phyloP scores from a whole-genome alignment of 352 stramenopile genomes.

The Globisporangium polare region DNA sequence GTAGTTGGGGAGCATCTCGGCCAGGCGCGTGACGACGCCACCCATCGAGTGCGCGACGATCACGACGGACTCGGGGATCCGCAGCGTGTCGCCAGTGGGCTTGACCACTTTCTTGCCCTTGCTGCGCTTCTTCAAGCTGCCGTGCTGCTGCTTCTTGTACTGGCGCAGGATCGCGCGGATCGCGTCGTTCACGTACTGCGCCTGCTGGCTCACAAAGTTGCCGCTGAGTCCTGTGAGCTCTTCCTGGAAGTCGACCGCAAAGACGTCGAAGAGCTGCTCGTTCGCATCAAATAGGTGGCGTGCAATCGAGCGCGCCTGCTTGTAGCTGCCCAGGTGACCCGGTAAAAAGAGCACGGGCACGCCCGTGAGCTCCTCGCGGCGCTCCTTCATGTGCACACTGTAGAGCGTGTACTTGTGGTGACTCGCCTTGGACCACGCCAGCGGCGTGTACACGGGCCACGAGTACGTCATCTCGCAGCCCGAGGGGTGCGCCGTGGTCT shows the following conservation, averaged over 20 bases:
- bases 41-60: conserved; percentile 87
- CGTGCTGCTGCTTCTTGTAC: conserved; percentile 56
- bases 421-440: conserved; percentile 28
- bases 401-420: conserved; percentile 71
- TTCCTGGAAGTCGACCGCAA: conserved; percentile 73
- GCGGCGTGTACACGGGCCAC: conserved; percentile 70
- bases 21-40: conserved; percentile 61
- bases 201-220: conserved; percentile 61
- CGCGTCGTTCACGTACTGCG: conserved; percentile 71
- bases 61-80: conserved; percentile 52
- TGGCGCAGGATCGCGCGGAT: conserved; percentile 64
- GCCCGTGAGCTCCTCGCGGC: conserved; percentile 40
- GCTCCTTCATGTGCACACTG: conserved; percentile 64
- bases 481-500: conserved; percentile 30
- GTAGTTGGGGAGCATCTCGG: conserved; percentile 70
- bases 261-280: conserved; percentile 63
- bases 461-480: conserved; percentile 86
- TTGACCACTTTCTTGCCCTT: conserved; percentile 15
- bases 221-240: conserved; percentile 74
- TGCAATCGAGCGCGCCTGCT: conserved; percentile 74
- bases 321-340: conserved; percentile 82
- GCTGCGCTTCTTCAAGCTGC: conserved; percentile 2
- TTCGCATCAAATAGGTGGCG: conserved; percentile 69
- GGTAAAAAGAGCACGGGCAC: conserved; percentile 81
- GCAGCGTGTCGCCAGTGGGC: conserved; percentile 6